phyloP scores from a whole-genome alignment of 2,329 filamentous ascomycete species.

The Cladosporium oxysporum region DNA sequence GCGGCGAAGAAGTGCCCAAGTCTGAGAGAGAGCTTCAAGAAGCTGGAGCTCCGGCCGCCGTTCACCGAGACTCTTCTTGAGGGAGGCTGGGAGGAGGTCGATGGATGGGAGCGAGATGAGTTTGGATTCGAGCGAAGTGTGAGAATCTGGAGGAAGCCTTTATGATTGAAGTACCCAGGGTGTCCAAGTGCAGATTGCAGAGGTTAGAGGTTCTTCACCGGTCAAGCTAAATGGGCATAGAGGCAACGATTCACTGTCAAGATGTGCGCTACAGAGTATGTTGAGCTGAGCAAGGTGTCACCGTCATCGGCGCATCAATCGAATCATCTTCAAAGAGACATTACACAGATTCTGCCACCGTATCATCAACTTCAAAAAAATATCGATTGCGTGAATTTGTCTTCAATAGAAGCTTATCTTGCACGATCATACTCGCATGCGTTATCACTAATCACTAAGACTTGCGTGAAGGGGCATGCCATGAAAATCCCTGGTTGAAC shows the following conservation, averaged over 20 bases:
- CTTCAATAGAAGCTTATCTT: too few relatives aligned
- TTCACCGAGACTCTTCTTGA: not conserved
- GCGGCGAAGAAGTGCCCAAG: slow-evolving; percentile 17
- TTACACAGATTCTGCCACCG: not conserved
- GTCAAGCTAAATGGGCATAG: not conserved
- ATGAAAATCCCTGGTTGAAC: too few relatives aligned
- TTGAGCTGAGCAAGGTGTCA: not conserved
- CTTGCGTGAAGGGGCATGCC: too few relatives aligned
- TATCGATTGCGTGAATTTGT: not conserved
- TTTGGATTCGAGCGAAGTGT: slow-evolving; percentile 18
- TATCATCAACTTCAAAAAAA: not conserved
- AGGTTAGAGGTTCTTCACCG: not conserved
- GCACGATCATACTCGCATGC: not conserved
- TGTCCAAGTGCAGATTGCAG: not conserved
- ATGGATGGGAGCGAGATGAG: slow-evolving; percentile 19
- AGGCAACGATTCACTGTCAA: not conserved
- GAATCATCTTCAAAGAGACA: not conserved
- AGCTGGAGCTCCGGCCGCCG: slow-evolving; percentile 4
- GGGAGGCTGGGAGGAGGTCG: slow-evolving; percentile 14
- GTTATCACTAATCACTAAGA: too few relatives aligned
- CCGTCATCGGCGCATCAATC: not conserved
- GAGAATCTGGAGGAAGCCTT: slow-evolving; percentile 13
- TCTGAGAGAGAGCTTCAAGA: slow-evolving; percentile 14
- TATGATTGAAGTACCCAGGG: not conserved
- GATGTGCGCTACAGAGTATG: not conserved